phyloP scores from a whole-genome alignment of 106 monocot species.

The Acanthochlamys bracteata region DNA sequence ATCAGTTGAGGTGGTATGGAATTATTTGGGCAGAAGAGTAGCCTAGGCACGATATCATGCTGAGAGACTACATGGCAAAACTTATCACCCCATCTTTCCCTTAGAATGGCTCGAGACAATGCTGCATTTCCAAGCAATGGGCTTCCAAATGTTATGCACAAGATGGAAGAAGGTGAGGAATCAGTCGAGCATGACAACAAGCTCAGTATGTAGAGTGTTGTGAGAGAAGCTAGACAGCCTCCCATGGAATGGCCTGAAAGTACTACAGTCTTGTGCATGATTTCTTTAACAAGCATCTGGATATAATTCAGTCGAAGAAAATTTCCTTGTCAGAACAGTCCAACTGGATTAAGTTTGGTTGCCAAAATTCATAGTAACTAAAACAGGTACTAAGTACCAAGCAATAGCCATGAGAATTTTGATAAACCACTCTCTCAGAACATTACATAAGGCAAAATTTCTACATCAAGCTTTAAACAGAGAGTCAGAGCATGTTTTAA shows the following conservation, averaged over 20 bases:
- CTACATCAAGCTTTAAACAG: too few species aligned
- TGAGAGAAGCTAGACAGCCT: constrained; percentile 41
- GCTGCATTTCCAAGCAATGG: constrained; percentile 41
- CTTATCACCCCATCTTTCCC: constrained; percentile 37
- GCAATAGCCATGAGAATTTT: too few species aligned
- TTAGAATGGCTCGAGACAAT: constrained; percentile 26
- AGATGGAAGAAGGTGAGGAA: constrained; percentile 15
- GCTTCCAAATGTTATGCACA: constrained; percentile 51
- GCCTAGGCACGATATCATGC: constrained; percentile 46
- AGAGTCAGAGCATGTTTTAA: too few species aligned
- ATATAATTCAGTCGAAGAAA: background rate
- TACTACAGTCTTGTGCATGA: constrained; percentile 28
- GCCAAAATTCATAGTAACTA: background rate
- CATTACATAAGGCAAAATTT: too few species aligned
- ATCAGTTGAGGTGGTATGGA: constrained; percentile 14
- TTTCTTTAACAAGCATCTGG: constrained; percentile 23
- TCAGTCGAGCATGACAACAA: constrained; percentile 15
- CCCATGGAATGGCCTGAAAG: constrained; percentile 43
- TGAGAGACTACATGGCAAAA: constrained; percentile 49
- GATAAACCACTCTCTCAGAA: too few species aligned
- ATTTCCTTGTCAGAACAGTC: background rate
- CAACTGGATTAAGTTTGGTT: background rate
- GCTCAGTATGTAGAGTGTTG: constrained; percentile 38
- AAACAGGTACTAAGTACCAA: too few species aligned
- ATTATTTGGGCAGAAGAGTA: constrained; percentile 39